A percentile compares a stretch with the other conserved stretches of the same genome.
phyloP scores from a whole-genome alignment of 129 eudicot species.

The Ambrosia artemisiifolia region DNA sequence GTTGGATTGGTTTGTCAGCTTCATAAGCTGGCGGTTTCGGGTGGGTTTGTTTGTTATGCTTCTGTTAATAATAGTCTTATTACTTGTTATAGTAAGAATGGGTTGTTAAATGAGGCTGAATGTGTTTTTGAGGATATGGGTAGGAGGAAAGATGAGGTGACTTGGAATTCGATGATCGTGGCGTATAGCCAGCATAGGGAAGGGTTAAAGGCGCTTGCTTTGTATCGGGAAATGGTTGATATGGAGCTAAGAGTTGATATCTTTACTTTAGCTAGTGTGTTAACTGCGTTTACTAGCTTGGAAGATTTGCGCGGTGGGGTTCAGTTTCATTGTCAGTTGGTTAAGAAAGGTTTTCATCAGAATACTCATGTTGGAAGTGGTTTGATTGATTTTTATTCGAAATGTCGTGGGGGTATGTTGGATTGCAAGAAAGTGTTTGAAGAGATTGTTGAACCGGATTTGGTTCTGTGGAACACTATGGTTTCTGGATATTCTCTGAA shows the following conservation, averaged over 20 bases:
- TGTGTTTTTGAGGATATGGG: constrained; percentile 53
- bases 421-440: constrained; percentile 52
- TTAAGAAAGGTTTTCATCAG: constrained; percentile 60
- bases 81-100: constrained; percentile 56
- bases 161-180: constrained; percentile 86
- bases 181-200: constrained; percentile 66
- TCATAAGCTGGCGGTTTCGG: constrained; percentile 50
- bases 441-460: constrained; percentile 54
- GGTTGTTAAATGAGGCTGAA: constrained; percentile 51
- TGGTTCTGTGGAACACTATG: constrained; percentile 81
- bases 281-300: constrained; percentile 68
- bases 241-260: constrained; percentile 48
- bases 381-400: constrained; percentile 71
- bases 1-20: constrained; percentile 46
- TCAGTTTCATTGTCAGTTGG: constrained; percentile 66
- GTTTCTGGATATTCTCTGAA: constrained; percentile 65
- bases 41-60: constrained; percentile 56
- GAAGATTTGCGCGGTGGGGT: constrained; percentile 63
- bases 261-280: constrained; percentile 71
- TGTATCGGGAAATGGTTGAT: constrained; percentile 59
- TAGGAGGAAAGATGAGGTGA: constrained; percentile 59
- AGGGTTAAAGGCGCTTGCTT: constrained; percentile 53
- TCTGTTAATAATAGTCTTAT: constrained; percentile 65
- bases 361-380: constrained; percentile 73
- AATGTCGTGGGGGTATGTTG: constrained; percentile 46